phyloP scores from a whole-genome alignment of 306 rosid genomes.

The Fagus sylvatica region DNA sequence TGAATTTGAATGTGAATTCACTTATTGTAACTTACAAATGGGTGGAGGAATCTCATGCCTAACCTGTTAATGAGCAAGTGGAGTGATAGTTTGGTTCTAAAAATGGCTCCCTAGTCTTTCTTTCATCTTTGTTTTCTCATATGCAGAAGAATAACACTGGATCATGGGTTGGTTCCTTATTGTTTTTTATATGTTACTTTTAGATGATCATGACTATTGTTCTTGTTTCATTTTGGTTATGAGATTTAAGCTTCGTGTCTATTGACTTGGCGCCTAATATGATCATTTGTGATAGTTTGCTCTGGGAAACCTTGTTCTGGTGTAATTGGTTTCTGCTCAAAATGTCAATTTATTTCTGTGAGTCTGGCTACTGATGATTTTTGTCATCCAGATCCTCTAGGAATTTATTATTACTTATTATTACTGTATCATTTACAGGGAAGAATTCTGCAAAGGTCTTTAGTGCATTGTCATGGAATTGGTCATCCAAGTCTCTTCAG shows the following conservation, averaged over 20 bases:
- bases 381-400: constrained; percentile 5
- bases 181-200: not conserved
- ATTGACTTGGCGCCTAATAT: constrained; percentile 1
- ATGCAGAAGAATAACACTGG: not conserved
- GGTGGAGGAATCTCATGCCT: constrained; percentile 12
- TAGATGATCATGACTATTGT: not conserved
- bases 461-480: constrained; percentile 74
- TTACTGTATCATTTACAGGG: constrained; percentile 46
- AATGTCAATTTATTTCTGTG: constrained; percentile 14
- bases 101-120: not conserved
- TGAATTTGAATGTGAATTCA: not conserved
- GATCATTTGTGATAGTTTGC: constrained; percentile 2
- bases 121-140: not conserved
- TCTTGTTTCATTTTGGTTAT: constrained; percentile 1
- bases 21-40: not conserved
- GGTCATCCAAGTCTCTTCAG: constrained; percentile 68
- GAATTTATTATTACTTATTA: constrained; percentile 27
- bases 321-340: constrained; percentile 11
- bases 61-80: not conserved
- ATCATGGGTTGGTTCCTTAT: not conserved
- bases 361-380: not conserved
- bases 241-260: constrained; percentile 1
- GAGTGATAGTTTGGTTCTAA: constrained; percentile 11
- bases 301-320: constrained; percentile 12
- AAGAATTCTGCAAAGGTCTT: constrained; percentile 83